These are phyloP conservation scores for Babesia bovis DNA, from an alignment of 169 alveolate species.

Conservation along the genomic window DNA sequence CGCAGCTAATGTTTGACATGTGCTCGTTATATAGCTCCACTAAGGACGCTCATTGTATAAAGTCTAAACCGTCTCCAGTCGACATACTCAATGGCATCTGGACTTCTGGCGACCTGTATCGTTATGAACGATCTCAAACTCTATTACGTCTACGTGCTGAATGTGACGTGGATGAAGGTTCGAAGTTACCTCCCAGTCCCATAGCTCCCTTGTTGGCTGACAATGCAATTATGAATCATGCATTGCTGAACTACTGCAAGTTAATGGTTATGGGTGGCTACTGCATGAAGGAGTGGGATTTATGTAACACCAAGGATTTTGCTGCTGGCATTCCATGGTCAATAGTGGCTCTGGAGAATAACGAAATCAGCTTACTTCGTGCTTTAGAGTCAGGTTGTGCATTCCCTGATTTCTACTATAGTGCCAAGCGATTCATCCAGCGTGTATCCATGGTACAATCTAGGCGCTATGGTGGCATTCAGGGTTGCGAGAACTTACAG, in stretches of 20 bases:
- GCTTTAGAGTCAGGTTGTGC: slow-evolving; percentile 51
- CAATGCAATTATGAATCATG: slow-evolving; percentile 36
- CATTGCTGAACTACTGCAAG: slow-evolving; percentile 47
- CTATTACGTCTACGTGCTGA: not conserved
- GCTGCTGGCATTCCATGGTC: slow-evolving; percentile 62
- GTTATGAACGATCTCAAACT: slow-evolving; percentile 40
- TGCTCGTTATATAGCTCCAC: slow-evolving; percentile 9
- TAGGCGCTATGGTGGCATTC: slow-evolving; percentile 31
- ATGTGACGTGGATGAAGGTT: not conserved
- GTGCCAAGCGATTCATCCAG: slow-evolving; percentile 61
- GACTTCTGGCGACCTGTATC: slow-evolving; percentile 62
- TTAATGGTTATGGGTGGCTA: slow-evolving; percentile 44
- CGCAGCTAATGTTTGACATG: slow-evolving; percentile 50
- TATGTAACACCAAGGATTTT: slow-evolving; percentile 60
- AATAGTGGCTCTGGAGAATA: slow-evolving; percentile 58
- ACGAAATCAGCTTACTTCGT: slow-evolving; percentile 9
- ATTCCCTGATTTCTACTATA: slow-evolving; percentile 46
- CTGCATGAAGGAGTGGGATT: slow-evolving; percentile 52
- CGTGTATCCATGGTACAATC: slow-evolving; percentile 32
- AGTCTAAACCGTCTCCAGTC: slow-evolving; percentile 63
- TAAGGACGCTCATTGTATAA: slow-evolving; percentile 17
- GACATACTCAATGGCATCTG: slow-evolving; percentile 60
- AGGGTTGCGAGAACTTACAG: slow-evolving; percentile 61
- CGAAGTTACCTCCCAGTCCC: slow-evolving; percentile 12
- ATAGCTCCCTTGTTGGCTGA: slow-evolving; percentile 27